Base-by-base conservation (phyloP, 1,284 basidiomycete genomes). In the Vanrija sp. region DNA sequence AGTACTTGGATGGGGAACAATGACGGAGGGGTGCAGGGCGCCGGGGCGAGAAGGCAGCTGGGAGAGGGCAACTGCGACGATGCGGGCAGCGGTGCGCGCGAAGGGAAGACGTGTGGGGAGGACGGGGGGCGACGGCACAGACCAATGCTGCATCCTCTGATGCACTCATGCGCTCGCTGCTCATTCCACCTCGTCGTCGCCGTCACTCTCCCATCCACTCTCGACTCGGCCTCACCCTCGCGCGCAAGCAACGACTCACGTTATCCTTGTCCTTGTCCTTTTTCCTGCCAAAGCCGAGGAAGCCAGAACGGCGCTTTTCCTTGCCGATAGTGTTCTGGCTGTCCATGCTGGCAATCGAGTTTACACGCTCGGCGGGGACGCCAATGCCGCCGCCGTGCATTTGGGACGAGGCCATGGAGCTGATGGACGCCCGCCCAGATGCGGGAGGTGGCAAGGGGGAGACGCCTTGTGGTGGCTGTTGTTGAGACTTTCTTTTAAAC, bases 241-340 rank as follows among this genome's bases (percentile, higher is more conserved):
- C 21, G 21, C 21, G 21, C 21, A 23, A 23, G 21, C 21, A 23
- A 23, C 44, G 3, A 48, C 46, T 48, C 34, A 48, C 46, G 28
- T 25, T 6, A 1, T 38, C 46, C 40, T 38, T 38, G 43, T 43
- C 38, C 56, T 59, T 59, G 49, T 62, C 61, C 57, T 62, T 62
- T 28, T 52, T 62, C 26, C 60, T 43, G 10, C 51, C 51, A 23
- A 62, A 48, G 45, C 57, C 57, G 6, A 62, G 39, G 44, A 62
- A 59, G 40, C 57, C 56, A 15, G 61, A 62, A 18, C 55, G 52
- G 26, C 61, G 61, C 47, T 54, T 57, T 26, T 51, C 49, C 28
- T 53, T 58, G 39, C 34, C 34, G 10, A 51, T 25, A 1, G 56
- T 58, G 26, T 8, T 15, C 34, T 43, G 40, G 29, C 38, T 44